phyloP scores from a whole-genome alignment of 2,329 filamentous ascomycete genomes.

The Metarhizium guizhouense region DNA sequence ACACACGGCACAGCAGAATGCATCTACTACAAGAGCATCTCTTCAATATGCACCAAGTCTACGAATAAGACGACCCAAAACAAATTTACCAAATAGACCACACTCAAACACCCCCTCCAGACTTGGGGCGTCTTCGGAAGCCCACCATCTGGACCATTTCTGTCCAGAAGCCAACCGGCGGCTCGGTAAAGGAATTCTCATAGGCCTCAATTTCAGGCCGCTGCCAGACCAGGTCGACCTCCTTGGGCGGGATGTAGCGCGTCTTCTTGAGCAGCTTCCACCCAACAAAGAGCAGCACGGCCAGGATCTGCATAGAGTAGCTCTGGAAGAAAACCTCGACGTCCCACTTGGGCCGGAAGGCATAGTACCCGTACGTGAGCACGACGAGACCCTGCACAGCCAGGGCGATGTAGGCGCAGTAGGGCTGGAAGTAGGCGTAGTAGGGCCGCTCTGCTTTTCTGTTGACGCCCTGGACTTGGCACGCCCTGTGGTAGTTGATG shows the following conservation, averaged over 20 bases:
- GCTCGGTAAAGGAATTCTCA: slow-evolving; percentile 39
- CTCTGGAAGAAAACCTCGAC: slow-evolving; percentile 40
- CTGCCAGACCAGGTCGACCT: slow-evolving; percentile 53
- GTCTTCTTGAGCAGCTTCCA: slow-evolving; percentile 59
- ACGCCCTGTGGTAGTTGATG: slow-evolving; percentile 40
- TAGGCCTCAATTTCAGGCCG: slow-evolving; percentile 49
- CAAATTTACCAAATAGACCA: neutral
- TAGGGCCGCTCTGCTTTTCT: slow-evolving; percentile 48
- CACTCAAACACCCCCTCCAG: neutral
- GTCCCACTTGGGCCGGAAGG: slow-evolving; percentile 42
- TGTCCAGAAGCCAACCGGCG: slow-evolving; percentile 42
- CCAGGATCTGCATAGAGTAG: slow-evolving; percentile 49
- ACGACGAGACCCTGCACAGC: slow-evolving; percentile 33
- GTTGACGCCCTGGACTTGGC: slow-evolving; percentile 41
- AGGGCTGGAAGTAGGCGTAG: slow-evolving; percentile 49
- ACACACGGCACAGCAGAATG: too few relatives aligned
- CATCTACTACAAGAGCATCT: neutral
- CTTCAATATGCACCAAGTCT: neutral
- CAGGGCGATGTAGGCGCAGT: slow-evolving; percentile 39
- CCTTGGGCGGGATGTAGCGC: slow-evolving; percentile 38
- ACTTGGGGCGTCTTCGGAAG: neutral
- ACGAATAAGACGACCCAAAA: neutral
- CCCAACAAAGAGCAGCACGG: slow-evolving; percentile 42
- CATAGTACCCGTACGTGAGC: slow-evolving; percentile 46
- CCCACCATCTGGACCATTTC: neutral